Evolutionary conservation across 305 asterid genomes (phyloP).

Genomic region (Fraxinus dipetala): DNA sequence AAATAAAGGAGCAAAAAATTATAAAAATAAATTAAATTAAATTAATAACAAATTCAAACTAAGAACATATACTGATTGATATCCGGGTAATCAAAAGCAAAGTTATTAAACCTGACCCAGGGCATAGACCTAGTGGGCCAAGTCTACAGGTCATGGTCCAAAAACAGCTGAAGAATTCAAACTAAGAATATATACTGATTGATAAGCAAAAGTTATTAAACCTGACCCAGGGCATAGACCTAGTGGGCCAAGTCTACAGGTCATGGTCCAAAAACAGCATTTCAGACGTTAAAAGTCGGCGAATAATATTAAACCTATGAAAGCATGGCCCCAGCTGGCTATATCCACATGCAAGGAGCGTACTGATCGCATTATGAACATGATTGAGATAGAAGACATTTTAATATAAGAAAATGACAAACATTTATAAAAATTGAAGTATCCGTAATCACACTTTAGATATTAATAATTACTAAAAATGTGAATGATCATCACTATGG

Average conservation of each 20-base stretch:
- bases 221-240: neutral
- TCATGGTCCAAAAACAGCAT: neutral
- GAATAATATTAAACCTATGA: neutral
- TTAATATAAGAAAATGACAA: neutral
- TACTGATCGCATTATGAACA: neutral
- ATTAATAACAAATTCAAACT: neutral
- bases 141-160: no score
- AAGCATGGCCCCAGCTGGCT: neutral
- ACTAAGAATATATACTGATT: neutral
- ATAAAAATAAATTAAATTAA: neutral
- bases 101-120: neutral
- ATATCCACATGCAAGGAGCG: neutral
- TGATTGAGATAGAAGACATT: neutral
- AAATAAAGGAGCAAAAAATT: slow-evolving; percentile 19
- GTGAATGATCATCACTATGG: neutral
- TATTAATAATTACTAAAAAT: neutral
- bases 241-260: neutral
- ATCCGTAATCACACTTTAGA: neutral
- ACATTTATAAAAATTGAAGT: neutral
- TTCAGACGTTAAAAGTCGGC: neutral
- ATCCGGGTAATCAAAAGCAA: neutral
- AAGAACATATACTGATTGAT: neutral
- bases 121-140: neutral
- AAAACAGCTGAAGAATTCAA: neutral
- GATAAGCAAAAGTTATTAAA: neutral